phyloP scores from a whole-genome alignment of 108 stramenopile species.

The Aurantiochytrium sp. region DNA sequence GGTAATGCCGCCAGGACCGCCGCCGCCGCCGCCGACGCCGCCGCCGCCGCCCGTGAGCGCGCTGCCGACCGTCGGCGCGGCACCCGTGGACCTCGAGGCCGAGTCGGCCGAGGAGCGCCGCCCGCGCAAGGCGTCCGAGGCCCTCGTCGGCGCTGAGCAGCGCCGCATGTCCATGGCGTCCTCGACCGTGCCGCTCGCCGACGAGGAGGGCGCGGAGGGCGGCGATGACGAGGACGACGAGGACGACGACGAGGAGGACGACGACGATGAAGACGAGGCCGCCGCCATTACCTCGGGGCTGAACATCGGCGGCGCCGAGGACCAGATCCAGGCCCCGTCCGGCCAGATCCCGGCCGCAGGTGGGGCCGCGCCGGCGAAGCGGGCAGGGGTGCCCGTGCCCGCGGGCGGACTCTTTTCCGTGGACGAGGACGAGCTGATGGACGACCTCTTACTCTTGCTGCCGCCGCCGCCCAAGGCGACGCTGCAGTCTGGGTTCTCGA shows the following conservation, averaged over 20 bases:
- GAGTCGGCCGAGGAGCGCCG: background rate
- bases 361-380: too few species aligned
- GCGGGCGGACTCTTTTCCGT: background rate
- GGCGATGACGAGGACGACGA: background rate
- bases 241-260: background rate
- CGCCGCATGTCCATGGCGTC: background rate
- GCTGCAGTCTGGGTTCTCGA: background rate
- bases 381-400: background rate
- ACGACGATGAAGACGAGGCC: background rate
- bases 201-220: background rate
- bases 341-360: too few species aligned
- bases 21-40: background rate
- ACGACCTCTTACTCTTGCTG: background rate
- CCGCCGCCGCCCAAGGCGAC: background rate
- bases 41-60: background rate
- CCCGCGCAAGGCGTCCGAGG: slow-evolving; percentile 6
- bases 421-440: background rate
- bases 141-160: background rate
- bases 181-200: background rate
- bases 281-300: background rate
- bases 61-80: background rate
- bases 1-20: background rate
- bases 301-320: background rate
- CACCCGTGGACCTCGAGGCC: background rate
- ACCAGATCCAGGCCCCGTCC: background rate